Evolutionary conservation across 805 yeast genomes (phyloP).

Genomic region (Komagataella kurtzmanii): DNA sequence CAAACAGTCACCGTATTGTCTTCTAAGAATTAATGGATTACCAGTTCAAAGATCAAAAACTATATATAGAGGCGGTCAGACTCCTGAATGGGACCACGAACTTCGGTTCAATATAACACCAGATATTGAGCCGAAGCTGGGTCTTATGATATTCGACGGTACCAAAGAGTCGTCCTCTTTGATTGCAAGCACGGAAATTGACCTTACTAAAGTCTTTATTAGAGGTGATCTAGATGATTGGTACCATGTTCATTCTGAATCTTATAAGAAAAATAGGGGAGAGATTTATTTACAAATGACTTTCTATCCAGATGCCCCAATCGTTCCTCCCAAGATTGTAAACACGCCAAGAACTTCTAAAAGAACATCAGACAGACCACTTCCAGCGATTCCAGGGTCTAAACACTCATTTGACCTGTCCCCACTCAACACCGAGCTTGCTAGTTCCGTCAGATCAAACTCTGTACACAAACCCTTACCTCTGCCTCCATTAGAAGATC

Average conservation of each 20-base stretch:
- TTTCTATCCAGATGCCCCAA: slow-evolving; percentile 47
- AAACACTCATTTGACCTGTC: background rate
- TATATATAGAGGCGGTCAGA: slow-evolving; percentile 83
- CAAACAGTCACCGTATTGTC: slow-evolving; percentile 87
- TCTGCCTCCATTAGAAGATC: slow-evolving; percentile 1
- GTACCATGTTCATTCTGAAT: slow-evolving; percentile 44
- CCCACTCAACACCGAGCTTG: background rate
- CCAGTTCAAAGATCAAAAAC: slow-evolving; percentile 69
- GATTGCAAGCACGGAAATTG: slow-evolving; percentile 72
- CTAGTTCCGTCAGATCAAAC: background rate
- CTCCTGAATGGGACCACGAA: slow-evolving; percentile 79
- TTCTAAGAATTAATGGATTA: slow-evolving; percentile 60
- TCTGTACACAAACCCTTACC: slow-evolving; percentile 2
- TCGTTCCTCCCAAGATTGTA: slow-evolving; percentile 10
- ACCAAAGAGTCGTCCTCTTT: slow-evolving; percentile 77
- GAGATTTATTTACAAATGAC: slow-evolving; percentile 85
- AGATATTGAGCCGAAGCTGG: slow-evolving; percentile 48
- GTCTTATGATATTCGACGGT: slow-evolving; percentile 72
- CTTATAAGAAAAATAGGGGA: slow-evolving; percentile 71
- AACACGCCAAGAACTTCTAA: slow-evolving; percentile 4
- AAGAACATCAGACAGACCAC: slow-evolving; percentile 5
- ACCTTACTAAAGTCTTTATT: slow-evolving; percentile 59
- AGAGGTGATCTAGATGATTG: slow-evolving; percentile 76
- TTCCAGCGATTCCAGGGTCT: slow-evolving; percentile 6
- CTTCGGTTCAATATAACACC: slow-evolving; percentile 53